A percentile compares a stretch with the other conserved stretches of the same genome.
Evolutionary conservation across 805 yeast genomes (phyloP).

Genomic region (Hagleromyces aurorensis): DNA sequence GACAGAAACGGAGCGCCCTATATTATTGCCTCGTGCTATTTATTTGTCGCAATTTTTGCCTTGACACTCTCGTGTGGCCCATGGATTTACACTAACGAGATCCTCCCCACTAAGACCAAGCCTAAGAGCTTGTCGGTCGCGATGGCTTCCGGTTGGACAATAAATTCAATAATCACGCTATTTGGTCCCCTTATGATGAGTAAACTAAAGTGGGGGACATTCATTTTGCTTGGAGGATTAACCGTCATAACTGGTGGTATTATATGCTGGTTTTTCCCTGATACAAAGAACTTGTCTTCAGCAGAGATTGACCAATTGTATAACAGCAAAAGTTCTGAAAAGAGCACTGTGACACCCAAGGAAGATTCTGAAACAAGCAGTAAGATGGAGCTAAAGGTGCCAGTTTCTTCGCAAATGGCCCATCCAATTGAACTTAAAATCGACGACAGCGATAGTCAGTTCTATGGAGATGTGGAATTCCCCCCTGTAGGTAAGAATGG

Average conservation of each 20-base stretch:
- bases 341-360: too few relatives aligned
- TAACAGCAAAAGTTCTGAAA: too few relatives aligned
- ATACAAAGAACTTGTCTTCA: slow-evolving; percentile 32
- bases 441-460: too few relatives aligned
- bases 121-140: slow-evolving; percentile 41
- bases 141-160: slow-evolving; percentile 40
- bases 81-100: slow-evolving; percentile 44
- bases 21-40: slow-evolving; percentile 37
- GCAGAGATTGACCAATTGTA: slow-evolving; percentile 17
- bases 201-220: slow-evolving; percentile 34
- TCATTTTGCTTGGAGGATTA: slow-evolving; percentile 32
- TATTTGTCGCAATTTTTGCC: slow-evolving; percentile 40
- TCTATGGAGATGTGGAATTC: too few relatives aligned
- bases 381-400: too few relatives aligned
- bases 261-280: slow-evolving; percentile 36
- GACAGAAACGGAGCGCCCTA: slow-evolving; percentile 35
- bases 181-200: slow-evolving; percentile 35
- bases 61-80: slow-evolving; percentile 40
- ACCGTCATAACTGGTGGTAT: slow-evolving; percentile 30
- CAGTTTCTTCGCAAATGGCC: not conserved
- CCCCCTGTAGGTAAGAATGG: too few relatives aligned
- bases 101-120: slow-evolving; percentile 39
- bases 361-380: too few relatives aligned
- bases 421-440: too few relatives aligned
- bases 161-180: slow-evolving; percentile 33